Conservation (phyloP, 2,329 filamentous ascomycete species). For the Diaporthe aspalathi region DNA sequence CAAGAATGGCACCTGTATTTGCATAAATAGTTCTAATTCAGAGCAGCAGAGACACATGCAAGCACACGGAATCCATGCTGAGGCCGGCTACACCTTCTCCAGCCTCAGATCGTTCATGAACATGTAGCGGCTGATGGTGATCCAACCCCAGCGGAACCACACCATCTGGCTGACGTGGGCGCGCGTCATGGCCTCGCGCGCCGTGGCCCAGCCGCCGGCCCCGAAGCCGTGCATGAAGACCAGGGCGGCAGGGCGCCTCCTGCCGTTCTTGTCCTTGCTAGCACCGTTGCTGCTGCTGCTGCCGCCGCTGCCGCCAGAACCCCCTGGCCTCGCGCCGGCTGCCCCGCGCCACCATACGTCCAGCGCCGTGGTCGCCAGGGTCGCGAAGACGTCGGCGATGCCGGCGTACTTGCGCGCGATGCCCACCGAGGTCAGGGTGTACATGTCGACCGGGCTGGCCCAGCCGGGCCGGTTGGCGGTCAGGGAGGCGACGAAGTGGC, state of each 20-base stretch:
- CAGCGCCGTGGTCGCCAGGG: slow-evolving; percentile 68
- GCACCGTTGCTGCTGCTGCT: no score
- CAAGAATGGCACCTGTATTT: neutral
- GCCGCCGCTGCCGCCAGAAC: neutral
- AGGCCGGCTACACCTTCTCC: slow-evolving; percentile 51
- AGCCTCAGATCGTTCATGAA: slow-evolving; percentile 86
- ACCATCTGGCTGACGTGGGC: slow-evolving; percentile 97
- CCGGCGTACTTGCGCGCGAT: slow-evolving; percentile 84
- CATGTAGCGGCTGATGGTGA: slow-evolving; percentile 92
- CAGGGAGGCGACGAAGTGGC: slow-evolving; percentile 75
- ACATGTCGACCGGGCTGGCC: slow-evolving; percentile 82
- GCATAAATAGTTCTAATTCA: neutral
- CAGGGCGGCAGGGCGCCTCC: slow-evolving; percentile 67
- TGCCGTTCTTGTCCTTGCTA: neutral
- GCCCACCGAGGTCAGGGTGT: slow-evolving; percentile 81
- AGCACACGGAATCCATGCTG: neutral
- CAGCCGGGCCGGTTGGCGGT: slow-evolving; percentile 73
- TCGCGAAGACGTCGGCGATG: slow-evolving; percentile 80
- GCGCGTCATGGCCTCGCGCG: slow-evolving; percentile 86
- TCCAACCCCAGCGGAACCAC: slow-evolving; percentile 98
- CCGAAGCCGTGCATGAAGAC: slow-evolving; percentile 77
- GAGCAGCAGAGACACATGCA: neutral
- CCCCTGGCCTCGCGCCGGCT: slow-evolving; percentile 45
- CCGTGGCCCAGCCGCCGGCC: slow-evolving; percentile 66
- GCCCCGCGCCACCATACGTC: slow-evolving; percentile 38